Conservation (phyloP, 2,329 filamentous ascomycete species). For the Cucurbitaria berberidis region DNA sequence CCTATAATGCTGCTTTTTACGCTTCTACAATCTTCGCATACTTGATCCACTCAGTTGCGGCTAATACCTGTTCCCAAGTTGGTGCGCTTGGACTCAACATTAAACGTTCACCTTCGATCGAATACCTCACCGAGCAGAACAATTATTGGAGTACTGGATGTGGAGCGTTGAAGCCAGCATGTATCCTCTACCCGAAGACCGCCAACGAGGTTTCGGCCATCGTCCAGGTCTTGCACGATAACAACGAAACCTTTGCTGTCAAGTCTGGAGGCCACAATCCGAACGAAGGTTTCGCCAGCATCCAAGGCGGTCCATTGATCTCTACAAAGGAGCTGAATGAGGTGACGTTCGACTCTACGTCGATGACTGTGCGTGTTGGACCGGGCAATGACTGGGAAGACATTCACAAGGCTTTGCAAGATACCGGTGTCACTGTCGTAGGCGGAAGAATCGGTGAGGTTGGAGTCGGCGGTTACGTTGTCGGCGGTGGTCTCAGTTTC, state of each 20-base stretch:
- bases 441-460: conserved; percentile 40
- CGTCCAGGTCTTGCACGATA: conserved; percentile 53
- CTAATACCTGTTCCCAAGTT: conserved; percentile 26
- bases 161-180: conserved; percentile 33
- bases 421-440: conserved; percentile 24
- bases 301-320: conserved; percentile 21
- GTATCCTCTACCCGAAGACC: conserved; percentile 42
- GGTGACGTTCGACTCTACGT: background rate
- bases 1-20: conserved; percentile 4
- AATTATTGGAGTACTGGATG: conserved; percentile 38
- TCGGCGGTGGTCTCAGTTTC: conserved; percentile 35
- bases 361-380: conserved; percentile 31
- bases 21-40: conserved; percentile 9
- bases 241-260: conserved; percentile 53
- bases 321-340: background rate
- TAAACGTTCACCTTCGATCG: conserved; percentile 10
- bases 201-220: conserved; percentile 59
- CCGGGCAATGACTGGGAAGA: conserved; percentile 44
- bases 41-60: conserved; percentile 7
- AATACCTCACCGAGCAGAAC: conserved; percentile 25
- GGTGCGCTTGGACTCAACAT: conserved; percentile 12
- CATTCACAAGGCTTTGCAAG: conserved; percentile 31
- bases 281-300: conserved; percentile 6
- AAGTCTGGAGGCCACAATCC: conserved; percentile 52
- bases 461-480: conserved; percentile 41